A percentile compares a stretch with the other conserved stretches of the same genome.
Conservation (phyloP, 768 basidiomycete species). For the Suillus occidentalis region DNA sequence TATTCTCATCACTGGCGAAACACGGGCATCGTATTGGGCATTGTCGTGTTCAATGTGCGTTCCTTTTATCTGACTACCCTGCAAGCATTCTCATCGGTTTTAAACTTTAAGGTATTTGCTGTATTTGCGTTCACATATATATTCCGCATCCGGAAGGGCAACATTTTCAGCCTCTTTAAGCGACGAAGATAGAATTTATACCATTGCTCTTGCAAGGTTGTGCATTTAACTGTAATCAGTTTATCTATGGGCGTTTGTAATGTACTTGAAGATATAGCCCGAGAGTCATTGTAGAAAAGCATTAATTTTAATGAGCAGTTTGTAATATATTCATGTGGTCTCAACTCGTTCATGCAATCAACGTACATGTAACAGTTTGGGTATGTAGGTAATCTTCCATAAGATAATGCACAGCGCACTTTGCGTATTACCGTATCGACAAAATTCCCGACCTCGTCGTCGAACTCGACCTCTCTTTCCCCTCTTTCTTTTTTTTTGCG, state of each 20-base stretch:
- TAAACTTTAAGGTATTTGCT: background rate
- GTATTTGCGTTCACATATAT: background rate
- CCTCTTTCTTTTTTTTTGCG: slow-evolving; percentile 33
- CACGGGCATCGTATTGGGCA: slow-evolving; percentile 51
- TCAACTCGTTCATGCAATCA: background rate
- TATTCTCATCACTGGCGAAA: slow-evolving; percentile 57
- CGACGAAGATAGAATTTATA: background rate
- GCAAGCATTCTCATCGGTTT: background rate
- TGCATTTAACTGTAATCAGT: background rate
- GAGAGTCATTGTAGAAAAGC: background rate
- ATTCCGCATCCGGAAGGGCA: background rate
- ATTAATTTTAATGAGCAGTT: background rate
- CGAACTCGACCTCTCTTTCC: slow-evolving; percentile 33
- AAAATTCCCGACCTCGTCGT: slow-evolving; percentile 33
- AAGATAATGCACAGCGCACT: background rate
- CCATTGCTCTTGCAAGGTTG: background rate
- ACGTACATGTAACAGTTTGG: background rate
- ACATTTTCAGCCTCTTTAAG: slow-evolving; percentile 1
- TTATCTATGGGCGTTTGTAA: background rate
- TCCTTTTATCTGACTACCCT: background rate
- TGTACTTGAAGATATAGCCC: background rate
- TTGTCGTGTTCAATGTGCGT: slow-evolving; percentile 51
- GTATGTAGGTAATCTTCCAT: background rate
- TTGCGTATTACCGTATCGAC: slow-evolving; percentile 32
- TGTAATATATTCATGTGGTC: background rate